phyloP scores from a whole-genome alignment of 768 basidiomycete species.

The Pulveroboletus sp. region DNA sequence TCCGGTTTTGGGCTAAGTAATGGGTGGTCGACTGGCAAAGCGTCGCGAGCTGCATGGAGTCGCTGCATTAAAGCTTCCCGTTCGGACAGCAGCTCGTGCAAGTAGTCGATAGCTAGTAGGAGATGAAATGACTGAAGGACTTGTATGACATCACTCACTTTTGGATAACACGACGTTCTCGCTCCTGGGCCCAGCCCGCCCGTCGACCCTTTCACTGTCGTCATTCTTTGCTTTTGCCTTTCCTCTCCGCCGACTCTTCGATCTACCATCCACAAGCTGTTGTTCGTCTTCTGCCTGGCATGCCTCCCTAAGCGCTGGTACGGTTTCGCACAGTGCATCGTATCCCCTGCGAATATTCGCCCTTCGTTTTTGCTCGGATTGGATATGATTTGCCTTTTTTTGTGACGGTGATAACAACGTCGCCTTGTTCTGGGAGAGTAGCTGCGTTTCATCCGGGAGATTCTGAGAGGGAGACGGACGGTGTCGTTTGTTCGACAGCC shows the following conservation, averaged over 20 bases:
- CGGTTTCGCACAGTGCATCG: conserved; percentile 78
- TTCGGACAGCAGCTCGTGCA: conserved; percentile 61
- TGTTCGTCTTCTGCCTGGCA: conserved; percentile 71
- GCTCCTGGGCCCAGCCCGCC: conserved; percentile 83
- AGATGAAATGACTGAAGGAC: conserved; percentile 3
- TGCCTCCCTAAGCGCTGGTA: conserved; percentile 79
- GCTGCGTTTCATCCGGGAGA: conserved; percentile 10
- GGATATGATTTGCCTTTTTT: conserved; percentile 93
- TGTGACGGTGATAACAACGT: conserved; percentile 71
- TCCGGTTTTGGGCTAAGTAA: conserved; percentile 35
- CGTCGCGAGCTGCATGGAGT: conserved; percentile 53
- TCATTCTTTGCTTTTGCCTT: conserved; percentile 39
- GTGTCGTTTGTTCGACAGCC: conserved; percentile 33
- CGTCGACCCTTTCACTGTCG: conserved; percentile 67
- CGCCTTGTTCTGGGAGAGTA: conserved; percentile 8
- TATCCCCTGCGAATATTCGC: conserved; percentile 89
- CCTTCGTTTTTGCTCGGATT: conserved; percentile 89
- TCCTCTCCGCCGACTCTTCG: conserved; percentile 36
- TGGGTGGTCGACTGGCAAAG: conserved; percentile 60
- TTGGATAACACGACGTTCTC: conserved; percentile 87
- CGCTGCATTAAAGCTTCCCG: conserved; percentile 55
- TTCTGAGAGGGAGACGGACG: conserved; percentile 20
- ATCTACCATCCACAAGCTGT: conserved; percentile 31
- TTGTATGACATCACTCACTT: conserved; percentile 47
- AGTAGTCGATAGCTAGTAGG: conserved; percentile 76